Base-by-base conservation (phyloP, 495 filamentous ascomycete species). In the Viridothelium virens region DNA sequence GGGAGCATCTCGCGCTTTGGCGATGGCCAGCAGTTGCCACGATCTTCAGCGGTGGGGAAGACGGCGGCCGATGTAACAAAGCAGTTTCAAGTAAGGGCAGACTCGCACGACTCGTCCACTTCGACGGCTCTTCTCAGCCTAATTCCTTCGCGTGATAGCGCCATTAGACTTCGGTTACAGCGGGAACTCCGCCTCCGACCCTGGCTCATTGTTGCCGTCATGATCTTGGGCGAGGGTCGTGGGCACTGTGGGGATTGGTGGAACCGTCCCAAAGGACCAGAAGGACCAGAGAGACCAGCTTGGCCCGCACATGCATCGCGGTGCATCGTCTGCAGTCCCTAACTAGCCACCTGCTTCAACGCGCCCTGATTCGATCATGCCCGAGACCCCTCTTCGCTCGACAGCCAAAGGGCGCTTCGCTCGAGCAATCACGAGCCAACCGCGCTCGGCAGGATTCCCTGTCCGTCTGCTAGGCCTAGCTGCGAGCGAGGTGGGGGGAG, bases 391-490 rank as follows among this genome's bases (percentile, higher is more conserved):
- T 59, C 53, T 36, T 59, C 31, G 33, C 5, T 33, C 53, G 31
- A 59, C 25, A 31, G 53, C 53, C 53, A 59, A 18, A 59, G 53
- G 25, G 53, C 53, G 53, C 53, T 59, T 59, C 11, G 18, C 53
- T 59, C 31, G 53, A 59, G 53, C 53, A 59, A 59, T 59, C 53
- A 59, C 53, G 53, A 59, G 53, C 53, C 53, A 14, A 31, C 6
- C 53, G 18, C 53, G 53, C 53, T 59, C 53, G 53, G 53, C 53
- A 59, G 18, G 53, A 59, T 59, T 59, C 53, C 53, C 53, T 59
- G 53, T 31, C 25, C 53, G 14, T 44, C 31, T 3, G 6, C 25
- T 18, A 9, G 48, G 12, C 25, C 48, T 12, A 53, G 48, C 48
- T 53, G n/a, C 12, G 14, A 5, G 48, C 7, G 48, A 53, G 48